These are phyloP conservation scores for Gracilaria caudata DNA, from an alignment of 23 red algal genomes.

Conservation along the genomic window DNA sequence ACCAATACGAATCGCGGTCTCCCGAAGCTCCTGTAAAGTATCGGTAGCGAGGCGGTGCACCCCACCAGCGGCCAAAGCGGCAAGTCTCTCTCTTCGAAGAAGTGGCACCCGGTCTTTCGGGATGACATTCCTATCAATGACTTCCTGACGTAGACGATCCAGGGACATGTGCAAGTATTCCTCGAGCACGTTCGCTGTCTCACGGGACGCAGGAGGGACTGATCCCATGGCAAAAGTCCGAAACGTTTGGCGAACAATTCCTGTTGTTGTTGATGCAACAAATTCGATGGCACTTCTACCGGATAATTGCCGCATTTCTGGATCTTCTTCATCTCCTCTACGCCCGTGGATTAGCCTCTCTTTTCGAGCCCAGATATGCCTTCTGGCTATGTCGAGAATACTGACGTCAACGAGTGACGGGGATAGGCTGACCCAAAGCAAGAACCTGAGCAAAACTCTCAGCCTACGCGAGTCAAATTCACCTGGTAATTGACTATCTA, in stretches of 20 bases:
- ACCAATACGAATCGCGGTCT: conserved; percentile 35
- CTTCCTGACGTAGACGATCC: conserved; percentile 7
- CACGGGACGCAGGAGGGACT: background rate
- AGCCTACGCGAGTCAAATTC: conserved; percentile 31
- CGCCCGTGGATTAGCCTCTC: conserved; percentile 21
- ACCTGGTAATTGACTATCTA: conserved; percentile 30
- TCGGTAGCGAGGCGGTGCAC: conserved; percentile 46
- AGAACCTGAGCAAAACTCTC: conserved; percentile 31
- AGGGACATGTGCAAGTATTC: conserved; percentile 43
- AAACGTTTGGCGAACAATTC: conserved; percentile 58
- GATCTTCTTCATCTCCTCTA: conserved; percentile 14
- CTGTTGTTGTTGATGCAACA: conserved; percentile 30
- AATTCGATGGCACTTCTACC: conserved; percentile 48
- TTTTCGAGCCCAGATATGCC: conserved; percentile 53
- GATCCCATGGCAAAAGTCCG: conserved; percentile 21
- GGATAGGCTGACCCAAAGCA: conserved; percentile 50
- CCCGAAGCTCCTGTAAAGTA: conserved; percentile 45
- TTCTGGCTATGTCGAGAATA: conserved; percentile 32
- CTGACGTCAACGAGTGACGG: conserved; percentile 35
- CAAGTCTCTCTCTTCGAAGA: conserved; percentile 34
- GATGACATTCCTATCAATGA: conserved; percentile 16
- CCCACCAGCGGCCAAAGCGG: conserved; percentile 54
- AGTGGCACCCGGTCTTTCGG: background rate
- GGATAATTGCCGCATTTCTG: conserved; percentile 34
- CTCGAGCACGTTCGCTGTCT: conserved; percentile 3